A percentile compares a stretch with the other conserved stretches of the same genome.
These are phyloP conservation scores for Mallotus japonicus DNA, from an alignment of 441 rosid genomes.

Conservation along the genomic window DNA sequence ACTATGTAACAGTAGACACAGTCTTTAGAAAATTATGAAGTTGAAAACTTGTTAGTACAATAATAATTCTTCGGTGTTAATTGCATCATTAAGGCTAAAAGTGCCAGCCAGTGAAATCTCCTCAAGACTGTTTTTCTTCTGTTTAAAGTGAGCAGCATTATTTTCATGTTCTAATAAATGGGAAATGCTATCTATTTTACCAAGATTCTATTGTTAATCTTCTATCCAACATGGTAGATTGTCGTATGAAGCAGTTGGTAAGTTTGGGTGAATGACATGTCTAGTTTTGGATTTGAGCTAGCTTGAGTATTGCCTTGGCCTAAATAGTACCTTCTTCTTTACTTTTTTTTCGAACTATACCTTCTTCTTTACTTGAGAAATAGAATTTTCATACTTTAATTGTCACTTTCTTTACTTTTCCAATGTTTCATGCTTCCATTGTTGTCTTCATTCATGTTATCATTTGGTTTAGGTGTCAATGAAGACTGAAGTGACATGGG, in stretches of 20 bases:
- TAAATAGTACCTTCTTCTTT: not conserved
- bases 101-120: too few species aligned
- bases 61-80: too few species aligned
- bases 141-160: not conserved
- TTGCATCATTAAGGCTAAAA: too few species aligned
- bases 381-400: too few species aligned
- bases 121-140: not conserved
- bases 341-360: too few species aligned
- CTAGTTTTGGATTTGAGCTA: not conserved
- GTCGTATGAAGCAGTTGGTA: not conserved
- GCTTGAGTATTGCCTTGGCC: not conserved
- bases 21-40: too few species aligned
- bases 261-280: not conserved
- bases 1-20: too few species aligned
- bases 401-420: not conserved
- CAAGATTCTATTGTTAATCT: not conserved
- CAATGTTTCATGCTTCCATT: too few species aligned
- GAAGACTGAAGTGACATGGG: constrained; percentile 96
- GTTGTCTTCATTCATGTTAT: not conserved
- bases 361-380: not conserved
- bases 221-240: not conserved
- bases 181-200: not conserved
- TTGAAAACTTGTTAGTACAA: too few species aligned
- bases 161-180: not conserved
- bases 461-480: constrained; percentile 60